These are phyloP conservation scores for Flaveria ramosissima DNA, from an alignment of 129 eudicot species.

Conservation along the genomic window DNA sequence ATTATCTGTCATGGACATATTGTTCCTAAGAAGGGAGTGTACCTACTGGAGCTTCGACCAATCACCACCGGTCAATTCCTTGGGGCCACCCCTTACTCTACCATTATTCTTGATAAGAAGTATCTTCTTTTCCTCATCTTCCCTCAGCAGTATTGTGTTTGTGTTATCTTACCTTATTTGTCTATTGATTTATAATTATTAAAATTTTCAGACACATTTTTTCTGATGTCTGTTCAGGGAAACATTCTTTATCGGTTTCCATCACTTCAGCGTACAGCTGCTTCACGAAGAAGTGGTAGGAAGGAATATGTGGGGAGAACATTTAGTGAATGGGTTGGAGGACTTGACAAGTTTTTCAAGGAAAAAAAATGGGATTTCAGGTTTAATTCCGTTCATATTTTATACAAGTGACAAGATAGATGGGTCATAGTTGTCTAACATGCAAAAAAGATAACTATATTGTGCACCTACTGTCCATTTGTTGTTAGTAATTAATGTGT, in stretches of 20 bases:
- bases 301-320: conserved; percentile 78
- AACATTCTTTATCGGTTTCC: conserved; percentile 93
- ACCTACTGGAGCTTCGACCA: too few relatives aligned
- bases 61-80: too few relatives aligned
- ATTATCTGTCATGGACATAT: not conserved
- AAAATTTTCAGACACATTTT: not conserved
- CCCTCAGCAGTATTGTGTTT: not conserved
- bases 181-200: not conserved
- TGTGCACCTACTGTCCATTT: not conserved
- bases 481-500: not conserved
- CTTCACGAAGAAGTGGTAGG: conserved; percentile 60
- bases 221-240: conserved; percentile 52
- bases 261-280: conserved; percentile 90
- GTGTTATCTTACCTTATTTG: not conserved
- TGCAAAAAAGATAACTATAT: not conserved
- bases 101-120: too few relatives aligned
- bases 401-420: not conserved
- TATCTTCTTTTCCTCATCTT: too few relatives aligned
- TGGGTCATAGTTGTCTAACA: not conserved
- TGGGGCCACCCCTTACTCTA: too few relatives aligned
- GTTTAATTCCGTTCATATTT: conserved; percentile 34
- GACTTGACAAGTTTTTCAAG: conserved; percentile 61
- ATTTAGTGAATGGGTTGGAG: conserved; percentile 82
- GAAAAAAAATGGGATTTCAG: conserved; percentile 90
- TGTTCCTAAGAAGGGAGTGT: too few relatives aligned